Conservation (phyloP, 257 asterid species). For the Rubia yunnanensis region DNA sequence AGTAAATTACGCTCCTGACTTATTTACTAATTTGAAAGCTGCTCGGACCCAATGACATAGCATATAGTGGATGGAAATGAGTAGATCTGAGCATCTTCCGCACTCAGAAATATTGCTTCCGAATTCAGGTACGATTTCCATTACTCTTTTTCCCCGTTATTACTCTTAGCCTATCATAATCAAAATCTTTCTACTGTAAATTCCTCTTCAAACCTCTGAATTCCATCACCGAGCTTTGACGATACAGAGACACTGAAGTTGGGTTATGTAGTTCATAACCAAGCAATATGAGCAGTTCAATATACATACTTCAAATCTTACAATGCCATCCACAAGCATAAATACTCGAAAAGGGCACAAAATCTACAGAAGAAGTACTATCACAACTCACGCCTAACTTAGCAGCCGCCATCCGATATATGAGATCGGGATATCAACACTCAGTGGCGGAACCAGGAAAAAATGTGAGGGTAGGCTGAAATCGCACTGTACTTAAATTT, state of each 20-base stretch:
- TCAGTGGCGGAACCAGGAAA: no score
- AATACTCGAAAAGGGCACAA: constrained; percentile 10
- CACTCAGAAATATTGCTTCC: no score
- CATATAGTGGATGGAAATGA: no score
- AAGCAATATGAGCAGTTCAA: constrained; percentile 41
- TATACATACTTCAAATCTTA: constrained; percentile 46
- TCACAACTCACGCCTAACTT: constrained; percentile 31
- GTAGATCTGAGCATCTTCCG: no score
- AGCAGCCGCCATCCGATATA: constrained; percentile 30
- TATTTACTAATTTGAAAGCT: no score
- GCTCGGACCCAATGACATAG: no score
- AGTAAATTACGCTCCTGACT: no score
- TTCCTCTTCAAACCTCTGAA: background rate
- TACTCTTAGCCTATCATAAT: background rate
- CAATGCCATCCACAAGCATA: constrained; percentile 36
- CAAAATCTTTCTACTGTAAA: constrained; percentile 1
- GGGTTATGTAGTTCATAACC: constrained; percentile 33
- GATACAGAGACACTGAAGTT: background rate
- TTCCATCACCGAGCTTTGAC: constrained; percentile 2
- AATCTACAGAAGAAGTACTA: constrained; percentile 38
- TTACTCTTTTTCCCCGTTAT: background rate
- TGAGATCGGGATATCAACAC: constrained; percentile 22
- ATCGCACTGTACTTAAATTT: no score
- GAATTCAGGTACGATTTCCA: no score
- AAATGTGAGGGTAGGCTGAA: no score